These are phyloP conservation scores for Limonium bicolor DNA, from an alignment of 148 eudicot genomes.

Conservation along the genomic window DNA sequence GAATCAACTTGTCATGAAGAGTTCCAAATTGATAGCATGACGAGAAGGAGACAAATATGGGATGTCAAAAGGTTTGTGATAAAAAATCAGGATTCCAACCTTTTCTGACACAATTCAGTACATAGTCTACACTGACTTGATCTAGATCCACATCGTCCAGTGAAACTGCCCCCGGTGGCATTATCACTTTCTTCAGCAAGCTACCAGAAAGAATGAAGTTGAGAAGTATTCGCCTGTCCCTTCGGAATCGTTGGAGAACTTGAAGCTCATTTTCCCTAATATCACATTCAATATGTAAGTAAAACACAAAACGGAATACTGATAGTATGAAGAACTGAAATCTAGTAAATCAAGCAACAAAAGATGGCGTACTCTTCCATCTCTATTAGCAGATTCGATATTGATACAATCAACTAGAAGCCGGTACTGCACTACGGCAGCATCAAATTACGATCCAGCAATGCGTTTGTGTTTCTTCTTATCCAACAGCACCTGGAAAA, in stretches of 20 bases:
- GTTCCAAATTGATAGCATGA: background rate
- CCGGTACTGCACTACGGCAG: too few species aligned
- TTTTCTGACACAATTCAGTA: conserved; percentile 70
- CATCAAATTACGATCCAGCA: too few species aligned
- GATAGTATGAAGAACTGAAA: too few species aligned
- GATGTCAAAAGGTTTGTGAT: background rate
- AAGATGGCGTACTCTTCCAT: too few species aligned
- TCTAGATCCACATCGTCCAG: conserved; percentile 98
- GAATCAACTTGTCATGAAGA: background rate
- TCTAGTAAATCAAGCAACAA: too few species aligned
- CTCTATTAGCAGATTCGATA: too few species aligned
- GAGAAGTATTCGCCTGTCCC: conserved; percentile 79
- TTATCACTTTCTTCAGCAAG: conserved; percentile 82
- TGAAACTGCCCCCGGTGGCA: conserved; percentile 99
- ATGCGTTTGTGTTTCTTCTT: too few species aligned
- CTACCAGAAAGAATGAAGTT: conserved; percentile 84
- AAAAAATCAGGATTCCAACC: conserved; percentile 20
- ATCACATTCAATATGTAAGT: too few species aligned
- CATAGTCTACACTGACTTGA: conserved; percentile 97
- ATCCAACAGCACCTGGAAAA: too few species aligned
- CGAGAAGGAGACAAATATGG: background rate
- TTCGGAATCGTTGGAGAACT: conserved; percentile 66
- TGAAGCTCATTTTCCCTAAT: conserved; percentile 68
- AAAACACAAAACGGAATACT: conserved; percentile 2
- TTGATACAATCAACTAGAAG: too few species aligned